A percentile compares a stretch with the other conserved stretches of the same genome.
These are phyloP conservation scores for Pichia exigua DNA, from an alignment of 805 yeast species.

Conservation along the genomic window DNA sequence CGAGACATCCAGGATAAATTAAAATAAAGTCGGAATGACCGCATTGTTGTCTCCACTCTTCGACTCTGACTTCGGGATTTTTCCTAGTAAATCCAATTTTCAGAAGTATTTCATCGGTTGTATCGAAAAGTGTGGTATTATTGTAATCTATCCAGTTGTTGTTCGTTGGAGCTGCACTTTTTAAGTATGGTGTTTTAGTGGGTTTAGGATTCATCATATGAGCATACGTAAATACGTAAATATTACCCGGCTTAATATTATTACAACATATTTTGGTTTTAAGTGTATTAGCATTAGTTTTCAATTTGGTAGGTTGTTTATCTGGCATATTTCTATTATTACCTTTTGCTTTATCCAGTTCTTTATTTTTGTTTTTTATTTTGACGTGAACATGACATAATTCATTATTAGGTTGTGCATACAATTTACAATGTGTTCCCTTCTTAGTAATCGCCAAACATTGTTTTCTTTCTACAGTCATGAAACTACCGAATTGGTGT, in stretches of 20 bases:
- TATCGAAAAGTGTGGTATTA: conserved; percentile 30
- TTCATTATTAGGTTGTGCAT: conserved; percentile 3
- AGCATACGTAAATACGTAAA: conserved; percentile 43
- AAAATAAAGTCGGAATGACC: conserved; percentile 34
- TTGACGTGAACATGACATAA: conserved; percentile 7
- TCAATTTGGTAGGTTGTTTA: neutral
- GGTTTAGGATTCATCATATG: conserved; percentile 29
- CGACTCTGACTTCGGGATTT: conserved; percentile 33
- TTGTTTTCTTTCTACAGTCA: neutral
- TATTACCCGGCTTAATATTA: conserved; percentile 30
- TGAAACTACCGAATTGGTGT: neutral
- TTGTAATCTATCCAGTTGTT: conserved; percentile 12
- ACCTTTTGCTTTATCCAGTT: neutral
- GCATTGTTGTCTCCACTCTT: conserved; percentile 49
- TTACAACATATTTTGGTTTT: neutral
- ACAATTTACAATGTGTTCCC: conserved; percentile 3
- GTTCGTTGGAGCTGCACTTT: conserved; percentile 26
- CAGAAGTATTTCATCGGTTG: conserved; percentile 33
- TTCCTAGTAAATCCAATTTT: conserved; percentile 51
- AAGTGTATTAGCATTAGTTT: neutral
- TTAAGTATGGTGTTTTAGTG: conserved; percentile 30
- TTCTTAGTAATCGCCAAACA: conserved; percentile 4
- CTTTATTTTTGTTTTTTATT: conserved; percentile 7
- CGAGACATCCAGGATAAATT: conserved; percentile 27
- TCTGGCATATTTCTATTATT: neutral